Base-by-base conservation (phyloP, 345 rosid genomes). In the Camelina neglecta region DNA sequence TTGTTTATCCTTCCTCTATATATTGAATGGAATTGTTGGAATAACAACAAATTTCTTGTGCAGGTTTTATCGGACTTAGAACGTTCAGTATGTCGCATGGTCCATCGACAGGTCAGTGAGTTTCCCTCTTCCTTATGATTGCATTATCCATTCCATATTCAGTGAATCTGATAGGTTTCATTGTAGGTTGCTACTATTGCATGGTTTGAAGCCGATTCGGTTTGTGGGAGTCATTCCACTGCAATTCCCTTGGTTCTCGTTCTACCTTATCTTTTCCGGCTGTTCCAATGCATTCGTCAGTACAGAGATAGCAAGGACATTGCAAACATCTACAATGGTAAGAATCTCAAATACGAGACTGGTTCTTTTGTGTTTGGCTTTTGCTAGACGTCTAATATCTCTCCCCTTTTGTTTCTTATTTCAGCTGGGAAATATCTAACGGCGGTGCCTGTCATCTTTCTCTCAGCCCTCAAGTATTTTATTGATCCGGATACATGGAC, bases 181-280 rank as follows among this genome's bases (percentile, higher is more conserved):
- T 47, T 66, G 16, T 81, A 93, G 99, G 99, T 96, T 49, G 98
- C 98, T 69, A 93, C 99, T 23, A 80, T 93, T 77, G 99, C 99
- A 21, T 96, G 99, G 99, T 93, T 96, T 85, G 99, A 96, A 83
- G 98, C 96, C 38, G 96, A 96, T 82, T 96, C 99, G 26, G 91
- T 93, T 61, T 96, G 99, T 10, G 98, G 99, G 31, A 87, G 96
- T 81, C 99, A 96, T 83, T 91, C 99, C 0, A 57, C 89, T 82
- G 92, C 84, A 20, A 96, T 96, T 65, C 99, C 99, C n/a, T 18
- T 91, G n/a, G 93, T 87, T 85, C 90, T 96, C 53, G 99, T 89
- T 23, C 83, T 91, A 75, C 99, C 99, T 56, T 96, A 96, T 68
- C 83, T 91, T 71, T 96, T 91, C 71, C 90, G 93, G 33, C 78